Base-by-base conservation (phyloP, 345 rosid genomes). In the Eucalyptus cloeziana region DNA sequence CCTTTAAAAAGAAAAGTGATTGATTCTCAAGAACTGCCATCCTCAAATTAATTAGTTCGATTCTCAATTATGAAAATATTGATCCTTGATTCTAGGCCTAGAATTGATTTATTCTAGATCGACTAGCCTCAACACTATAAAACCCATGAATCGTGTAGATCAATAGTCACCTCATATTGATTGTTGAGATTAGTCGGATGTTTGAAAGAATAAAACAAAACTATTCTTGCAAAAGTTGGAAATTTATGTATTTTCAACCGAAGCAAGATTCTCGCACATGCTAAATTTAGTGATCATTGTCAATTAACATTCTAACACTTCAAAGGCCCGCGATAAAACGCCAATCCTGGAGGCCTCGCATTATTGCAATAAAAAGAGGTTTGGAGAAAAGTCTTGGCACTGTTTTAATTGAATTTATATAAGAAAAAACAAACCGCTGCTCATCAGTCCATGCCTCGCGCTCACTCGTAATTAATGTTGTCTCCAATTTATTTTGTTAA, bases 51-150 rank as follows among this genome's bases (percentile, higher is more conserved):
- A 10, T 56, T 1, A 10, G 3, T 56, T 56, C 30, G 0, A 56
- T 24, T 56, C 62, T 56, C 27, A 56, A 22, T 22, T 56, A 22
- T 24, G 1, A 56, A 24, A 71, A 37, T 43, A 9, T 71, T 3
- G 4, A 24, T 33, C 22, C 44, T 71, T 1, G 0, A 37, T 19
- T 71, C 25, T 37, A 71, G 13, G 27, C 1, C 0, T 6, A 2
- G 21, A 8, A 33, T 3, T 17, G 7, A 9, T 10, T 8, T 17
- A 69, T 69, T 9, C 7, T 5, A 10, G 2, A 69, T 33, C 2
- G 0, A 4, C 1, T 31, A 0, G 5, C 80, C 80, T 17, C 24
- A 31, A 10, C 0, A 17, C 0, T 17, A 4, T 52, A 69, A 69
- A 69, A 16, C 6, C 11, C 7, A 15, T 1, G 7, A 17, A 33